These are phyloP conservation scores for Phialemonium atrogriseum DNA, from an alignment of 2,329 filamentous ascomycete genomes.

Conservation along the genomic window DNA sequence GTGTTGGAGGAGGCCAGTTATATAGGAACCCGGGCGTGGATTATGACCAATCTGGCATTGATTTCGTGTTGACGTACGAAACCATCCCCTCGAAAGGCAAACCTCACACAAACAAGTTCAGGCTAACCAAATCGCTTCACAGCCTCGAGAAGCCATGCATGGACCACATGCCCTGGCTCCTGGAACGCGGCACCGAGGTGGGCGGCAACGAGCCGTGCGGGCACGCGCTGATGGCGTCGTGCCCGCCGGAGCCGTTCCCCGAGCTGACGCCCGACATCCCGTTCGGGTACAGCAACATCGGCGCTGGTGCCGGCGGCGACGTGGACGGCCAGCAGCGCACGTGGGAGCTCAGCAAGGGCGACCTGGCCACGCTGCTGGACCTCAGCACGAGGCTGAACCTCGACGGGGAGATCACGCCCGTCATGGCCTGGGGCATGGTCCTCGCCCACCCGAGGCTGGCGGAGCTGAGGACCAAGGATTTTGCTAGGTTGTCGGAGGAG, in stretches of 20 bases:
- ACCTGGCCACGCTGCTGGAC: slow-evolving; percentile 74
- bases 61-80: slow-evolving; percentile 87
- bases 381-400: slow-evolving; percentile 75
- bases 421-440: slow-evolving; percentile 89
- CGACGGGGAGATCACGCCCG: slow-evolving; percentile 85
- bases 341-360: slow-evolving; percentile 68
- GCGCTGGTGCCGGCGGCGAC: slow-evolving; percentile 2
- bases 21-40: slow-evolving; percentile 43
- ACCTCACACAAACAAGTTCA: no score
- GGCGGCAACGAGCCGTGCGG: slow-evolving; percentile 64
- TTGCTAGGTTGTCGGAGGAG: slow-evolving; percentile 63
- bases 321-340: slow-evolving; percentile 57
- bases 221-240: slow-evolving; percentile 89
- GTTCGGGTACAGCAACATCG: slow-evolving; percentile 37
- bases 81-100: no score
- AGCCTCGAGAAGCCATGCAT: slow-evolving; percentile 89
- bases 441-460: slow-evolving; percentile 60
- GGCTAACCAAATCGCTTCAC: slow-evolving; percentile 27
- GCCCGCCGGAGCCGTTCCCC: slow-evolving; percentile 60
- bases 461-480: slow-evolving; percentile 59
- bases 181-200: slow-evolving; percentile 49
- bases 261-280: slow-evolving; percentile 41
- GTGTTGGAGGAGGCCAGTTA: slow-evolving; percentile 18
- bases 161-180: slow-evolving; percentile 75
- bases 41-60: slow-evolving; percentile 77